Percentiles rank a stretch among this genome's conserved stretches.
phyloP scores from a whole-genome alignment of 1,284 basidiomycete species.

The Omphalotus olearius region DNA sequence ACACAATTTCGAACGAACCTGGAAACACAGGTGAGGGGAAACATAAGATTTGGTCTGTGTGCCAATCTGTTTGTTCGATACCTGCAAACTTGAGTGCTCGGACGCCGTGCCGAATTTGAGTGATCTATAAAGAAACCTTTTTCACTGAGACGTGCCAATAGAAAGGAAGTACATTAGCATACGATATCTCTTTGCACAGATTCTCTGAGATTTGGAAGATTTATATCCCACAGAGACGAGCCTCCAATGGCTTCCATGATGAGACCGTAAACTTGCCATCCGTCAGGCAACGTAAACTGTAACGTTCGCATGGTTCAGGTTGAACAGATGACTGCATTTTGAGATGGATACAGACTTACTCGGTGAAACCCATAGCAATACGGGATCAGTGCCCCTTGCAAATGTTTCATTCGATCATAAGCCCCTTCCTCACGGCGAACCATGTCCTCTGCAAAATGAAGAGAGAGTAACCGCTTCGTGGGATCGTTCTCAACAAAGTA shows the following conservation, averaged over 20 bases:
- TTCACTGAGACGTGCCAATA: too few species aligned
- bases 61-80: slow-evolving; percentile 5
- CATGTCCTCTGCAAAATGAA: slow-evolving; percentile 10
- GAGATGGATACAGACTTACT: slow-evolving; percentile 2
- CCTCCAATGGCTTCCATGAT: slow-evolving; percentile 8
- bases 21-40: neutral
- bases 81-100: slow-evolving; percentile 1
- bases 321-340: too few species aligned
- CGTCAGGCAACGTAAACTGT: slow-evolving; percentile 9
- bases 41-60: slow-evolving; percentile 1
- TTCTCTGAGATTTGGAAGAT: neutral
- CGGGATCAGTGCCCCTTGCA: slow-evolving; percentile 12
- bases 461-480: neutral
- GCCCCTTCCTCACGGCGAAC: slow-evolving; percentile 8
- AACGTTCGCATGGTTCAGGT: neutral
- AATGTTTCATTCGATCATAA: slow-evolving; percentile 8
- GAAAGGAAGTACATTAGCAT: neutral
- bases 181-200: neutral
- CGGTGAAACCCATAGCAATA: slow-evolving; percentile 14
- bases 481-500: slow-evolving; percentile 4
- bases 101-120: neutral
- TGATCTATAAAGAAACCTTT: neutral
- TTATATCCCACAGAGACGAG: neutral
- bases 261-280: slow-evolving; percentile 2
- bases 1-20: neutral